Evolutionary conservation across 805 yeast genomes (phyloP).

Genomic region (Wickerhamomyces subpelliculosus): DNA sequence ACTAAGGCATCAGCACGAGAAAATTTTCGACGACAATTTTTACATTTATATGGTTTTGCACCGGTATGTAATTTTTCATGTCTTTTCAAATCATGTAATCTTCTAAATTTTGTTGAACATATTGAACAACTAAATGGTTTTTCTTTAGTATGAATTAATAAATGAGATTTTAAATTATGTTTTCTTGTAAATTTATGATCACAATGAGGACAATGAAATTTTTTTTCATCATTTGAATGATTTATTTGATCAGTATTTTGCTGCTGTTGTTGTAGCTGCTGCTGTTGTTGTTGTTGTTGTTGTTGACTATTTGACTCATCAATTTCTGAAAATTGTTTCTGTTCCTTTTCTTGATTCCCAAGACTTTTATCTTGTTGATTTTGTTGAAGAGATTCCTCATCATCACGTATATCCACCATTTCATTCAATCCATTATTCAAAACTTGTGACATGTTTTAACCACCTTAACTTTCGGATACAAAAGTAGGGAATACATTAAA

Average conservation of each 20-base stretch:
- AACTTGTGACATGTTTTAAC: too few species aligned
- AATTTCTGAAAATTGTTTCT: too few species aligned
- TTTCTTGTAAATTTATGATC: slow-evolving; percentile 60
- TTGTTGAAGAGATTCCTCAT: too few species aligned
- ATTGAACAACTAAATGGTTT: slow-evolving; percentile 58
- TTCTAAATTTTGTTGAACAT: slow-evolving; percentile 57
- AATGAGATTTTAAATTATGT: slow-evolving; percentile 69
- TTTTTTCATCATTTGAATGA: slow-evolving; percentile 18
- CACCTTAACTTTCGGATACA: too few species aligned
- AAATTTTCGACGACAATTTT: slow-evolving; percentile 53
- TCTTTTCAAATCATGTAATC: slow-evolving; percentile 71
- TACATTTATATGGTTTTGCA: slow-evolving; percentile 60
- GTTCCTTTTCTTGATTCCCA: too few species aligned
- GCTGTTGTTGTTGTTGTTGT: background rate
- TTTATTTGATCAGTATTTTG: background rate
- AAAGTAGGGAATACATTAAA: too few species aligned
- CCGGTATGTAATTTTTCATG: slow-evolving; percentile 75
- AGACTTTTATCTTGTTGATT: too few species aligned
- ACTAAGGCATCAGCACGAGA: slow-evolving; percentile 73
- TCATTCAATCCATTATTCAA: too few species aligned
- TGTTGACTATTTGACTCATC: too few species aligned
- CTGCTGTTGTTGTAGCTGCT: background rate
- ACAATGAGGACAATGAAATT: slow-evolving; percentile 51
- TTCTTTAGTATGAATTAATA: slow-evolving; percentile 56
- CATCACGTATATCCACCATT: too few species aligned